Base-by-base conservation (phyloP, 176 grass and related monocot species). In the Oryza coarctata region DNA sequence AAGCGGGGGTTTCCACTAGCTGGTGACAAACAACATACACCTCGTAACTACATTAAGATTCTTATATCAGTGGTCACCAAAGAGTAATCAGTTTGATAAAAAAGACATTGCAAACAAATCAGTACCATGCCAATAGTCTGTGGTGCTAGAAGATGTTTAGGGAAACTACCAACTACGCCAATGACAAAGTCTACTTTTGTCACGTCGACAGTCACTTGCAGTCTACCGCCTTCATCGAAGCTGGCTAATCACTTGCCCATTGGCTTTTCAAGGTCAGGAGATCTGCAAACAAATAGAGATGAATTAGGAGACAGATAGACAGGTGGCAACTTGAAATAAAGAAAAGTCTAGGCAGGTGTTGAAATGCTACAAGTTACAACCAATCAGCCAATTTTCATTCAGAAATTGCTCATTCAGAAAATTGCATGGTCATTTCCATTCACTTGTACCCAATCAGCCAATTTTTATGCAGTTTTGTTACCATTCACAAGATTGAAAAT, bases 251-350 rank as follows among this genome's bases (percentile, higher is more conserved):
- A 98, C 49, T 94, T 98, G 50, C 88, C 89, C 71, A 86, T 98
- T 71, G 91, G 77, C 75, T 98, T 98, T 85, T 94, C 95, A 28
- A 98, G 90, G 88, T 98, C 92, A 87, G 92, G 38, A 98, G 92
- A 89, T 98, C 95, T 94, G 92, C 86, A 88, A 47, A 35, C 26
- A 79, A 76, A 38, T 17, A 77, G 81, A 57, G 26, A 0, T 72
- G 13, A 86, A 58, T 78, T 41, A 86, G 38, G 50, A 4, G 17
- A 30, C 77, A 43, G 18, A 71, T 43, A 35, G 47, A 40, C 49
- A 7, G 4, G 1, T 52, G 18, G 14, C 15, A 52, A 18, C 17
- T 52, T 52, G 17, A 52, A 52, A 52, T 52, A 52, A 18, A 52
- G 18, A 52, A 32, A 20, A 27, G 57, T 41, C 9, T 65, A 26